Evolutionary conservation across 192 early-diverging fungal species (phyloP), one percentile per base, ranked within the genome.

Genomic region (Podila clonocystis): DNA sequence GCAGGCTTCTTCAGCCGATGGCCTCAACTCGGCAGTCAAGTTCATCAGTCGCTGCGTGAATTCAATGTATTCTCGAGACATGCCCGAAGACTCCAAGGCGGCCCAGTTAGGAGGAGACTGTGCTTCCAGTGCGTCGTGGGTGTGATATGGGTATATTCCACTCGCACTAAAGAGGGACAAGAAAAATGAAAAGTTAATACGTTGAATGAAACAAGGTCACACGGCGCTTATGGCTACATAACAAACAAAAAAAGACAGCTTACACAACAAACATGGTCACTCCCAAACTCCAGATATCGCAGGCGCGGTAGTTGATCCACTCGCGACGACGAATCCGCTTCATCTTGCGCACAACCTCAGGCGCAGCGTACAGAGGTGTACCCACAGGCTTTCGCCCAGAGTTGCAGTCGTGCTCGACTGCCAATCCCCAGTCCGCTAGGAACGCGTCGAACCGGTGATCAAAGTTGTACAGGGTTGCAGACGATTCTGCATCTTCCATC

Each of bases 251-350:
- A n/a, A 49, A 15, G 45, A 50, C 1, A 73, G n/a, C 77, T 69
- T 80, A 80, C 77, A 80, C 67, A 15, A 80, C 77, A 69, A 80
- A 80, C 77, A 80, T 80, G 66, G 77, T 80, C 17, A 80, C 77
- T 12, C 77, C 77, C 60, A 80, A 45, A n/a, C 77, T 80, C 77
- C 77, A 80, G 61, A 80, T 80, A 60, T 80, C 77, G 50, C 77
- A 80, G 9, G 77, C 77, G 24, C 77, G 71, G 45, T 80, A 80
- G 65, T 80, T 80, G 55, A 80, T 80, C 77, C 77, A 80, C 26
- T 80, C 77, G 24, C 67, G 70, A 5, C 70, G 60, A 31, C 77
- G 70, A 49, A 80, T 80, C 15, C 68, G 50, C 67, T 80, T 80
- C 77, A 80, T 80, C 49, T 80, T 80, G 13, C 77, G 65, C 2